Evolutionary conservation across 441 rosid species (phyloP), one percentile per base, ranked within the genome.

Genomic region (Metrosideros polymorpha): DNA sequence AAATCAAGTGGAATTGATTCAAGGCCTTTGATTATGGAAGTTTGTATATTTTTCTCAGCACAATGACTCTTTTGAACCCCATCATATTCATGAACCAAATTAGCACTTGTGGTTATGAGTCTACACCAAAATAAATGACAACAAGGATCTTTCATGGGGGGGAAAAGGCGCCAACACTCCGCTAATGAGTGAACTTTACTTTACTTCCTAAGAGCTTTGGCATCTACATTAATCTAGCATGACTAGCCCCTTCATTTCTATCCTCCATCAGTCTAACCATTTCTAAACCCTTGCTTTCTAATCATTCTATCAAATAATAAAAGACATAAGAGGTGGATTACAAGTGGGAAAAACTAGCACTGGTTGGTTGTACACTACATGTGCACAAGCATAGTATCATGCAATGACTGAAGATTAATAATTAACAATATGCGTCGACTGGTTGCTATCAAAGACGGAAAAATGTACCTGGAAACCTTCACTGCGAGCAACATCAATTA

Each of bases 401-500:
- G 83, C 76, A 75, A 71, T 4, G 25, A 47, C 57, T 54, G 35
- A 71, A 71, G 10, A 56, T 30, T 43, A 32, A 54, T 32, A 75
- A 25, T 47, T 54, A 54, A 24, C 45, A 18, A 55, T 22, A 17
- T 52, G 55, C 86, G 7, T 47, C 4, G 42, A 84, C 63, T 35
- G 49, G 52, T 7, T 30, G 24, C 27, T 45, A 52, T 32, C 85
- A 63, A 35, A 42, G 24, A 24, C 53, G 27, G 45, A 66, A 52
- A 45, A 10, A 25, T 35, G 84, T 91, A 97, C 99, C 97, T 94
- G 91, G 87, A 92, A 91, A 82, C 98, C 99, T 94, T 93, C 92
- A 85, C 91, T 93, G 84, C 89, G 93, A 90, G 98, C 98, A 89
- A 97, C 98, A 86, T 97, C 98, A 84, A 97, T 95, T 84, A 96